A percentile compares a stretch with the other conserved stretches of the same genome.
phyloP scores from a whole-genome alignment of 2,329 filamentous ascomycete genomes.

The Penicillium sp. region DNA sequence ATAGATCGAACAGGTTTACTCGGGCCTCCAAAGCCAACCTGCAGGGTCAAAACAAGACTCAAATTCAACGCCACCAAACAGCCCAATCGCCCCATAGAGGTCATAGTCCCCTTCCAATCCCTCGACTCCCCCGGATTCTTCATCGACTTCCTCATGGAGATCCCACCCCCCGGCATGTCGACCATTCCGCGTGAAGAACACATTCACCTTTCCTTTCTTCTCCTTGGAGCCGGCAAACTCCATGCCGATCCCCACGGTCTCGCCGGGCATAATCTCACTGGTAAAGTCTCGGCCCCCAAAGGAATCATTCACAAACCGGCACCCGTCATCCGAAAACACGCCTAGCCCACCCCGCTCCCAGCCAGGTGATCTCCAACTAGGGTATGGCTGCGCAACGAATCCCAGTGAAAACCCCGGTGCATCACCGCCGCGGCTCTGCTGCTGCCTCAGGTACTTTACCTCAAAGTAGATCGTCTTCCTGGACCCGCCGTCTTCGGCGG shows the following conservation, averaged over 20 bases:
- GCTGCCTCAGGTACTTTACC: conserved; percentile 50
- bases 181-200: conserved; percentile 64
- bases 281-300: conserved; percentile 63
- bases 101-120: conserved; percentile 70
- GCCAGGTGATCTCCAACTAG: conserved; percentile 62
- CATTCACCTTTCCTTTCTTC: conserved; percentile 46
- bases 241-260: conserved; percentile 63
- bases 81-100: conserved; percentile 60
- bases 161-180: conserved; percentile 56
- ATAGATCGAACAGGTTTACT: conserved; percentile 8
- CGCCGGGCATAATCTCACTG: conserved; percentile 52
- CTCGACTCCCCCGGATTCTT: conserved; percentile 60
- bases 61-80: conserved; percentile 65
- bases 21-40: conserved; percentile 49
- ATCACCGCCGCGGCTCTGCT: conserved; percentile 36
- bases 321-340: conserved; percentile 65
- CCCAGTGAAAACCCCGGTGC: conserved; percentile 60
- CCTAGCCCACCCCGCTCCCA: conserved; percentile 64
- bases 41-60: conserved; percentile 55
- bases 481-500: conserved; percentile 48
- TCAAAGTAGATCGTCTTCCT: conserved; percentile 63
- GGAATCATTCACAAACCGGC: conserved; percentile 64
- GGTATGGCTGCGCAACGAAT: conserved; percentile 63
- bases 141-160: conserved; percentile 62
- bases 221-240: conserved; percentile 42